These are phyloP conservation scores for Podaxis sp. DNA, from an alignment of 768 basidiomycete genomes.

Conservation along the genomic window DNA sequence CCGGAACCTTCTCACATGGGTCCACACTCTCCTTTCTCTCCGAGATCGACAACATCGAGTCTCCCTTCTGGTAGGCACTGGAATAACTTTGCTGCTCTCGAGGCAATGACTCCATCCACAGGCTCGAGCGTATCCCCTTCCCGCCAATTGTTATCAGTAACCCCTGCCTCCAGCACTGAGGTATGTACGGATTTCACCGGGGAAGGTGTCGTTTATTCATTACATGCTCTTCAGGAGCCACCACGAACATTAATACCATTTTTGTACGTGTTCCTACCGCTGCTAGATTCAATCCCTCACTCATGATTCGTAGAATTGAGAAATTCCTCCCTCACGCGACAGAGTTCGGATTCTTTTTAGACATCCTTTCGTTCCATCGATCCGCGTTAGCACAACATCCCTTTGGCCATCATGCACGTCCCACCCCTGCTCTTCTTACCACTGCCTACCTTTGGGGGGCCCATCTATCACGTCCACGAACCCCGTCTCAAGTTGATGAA, in stretches of 20 bases:
- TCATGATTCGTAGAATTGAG: slow-evolving; percentile 43
- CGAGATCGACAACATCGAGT: slow-evolving; percentile 44
- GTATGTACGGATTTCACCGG: slow-evolving; percentile 25
- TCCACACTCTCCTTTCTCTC: slow-evolving; percentile 43
- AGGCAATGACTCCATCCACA: slow-evolving; percentile 40
- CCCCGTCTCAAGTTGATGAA: slow-evolving; percentile 42
- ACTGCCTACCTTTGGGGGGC: slow-evolving; percentile 54
- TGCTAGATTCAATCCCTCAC: slow-evolving; percentile 4
- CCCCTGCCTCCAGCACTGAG: slow-evolving; percentile 39
- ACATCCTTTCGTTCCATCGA: slow-evolving; percentile 45
- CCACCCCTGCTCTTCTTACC: slow-evolving; percentile 48
- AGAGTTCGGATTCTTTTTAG: slow-evolving; percentile 70
- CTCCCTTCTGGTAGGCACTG: slow-evolving; percentile 47
- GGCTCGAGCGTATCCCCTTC: slow-evolving; percentile 44
- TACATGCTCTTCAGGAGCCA: slow-evolving; percentile 35
- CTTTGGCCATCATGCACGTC: slow-evolving; percentile 46
- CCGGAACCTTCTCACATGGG: slow-evolving; percentile 30
- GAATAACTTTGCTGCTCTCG: slow-evolving; percentile 36
- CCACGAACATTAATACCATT: slow-evolving; percentile 35
- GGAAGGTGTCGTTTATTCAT: slow-evolving; percentile 12
- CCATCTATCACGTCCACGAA: slow-evolving; percentile 37
- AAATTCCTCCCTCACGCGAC: slow-evolving; percentile 56
- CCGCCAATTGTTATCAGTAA: slow-evolving; percentile 30
- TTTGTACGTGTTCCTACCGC: slow-evolving; percentile 29
- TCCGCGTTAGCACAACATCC: slow-evolving; percentile 47